Evolutionary conservation across 1,284 basidiomycete genomes (phyloP), one percentile per base, ranked within the genome.

Genomic region (Cryptococcus hybrid): DNA sequence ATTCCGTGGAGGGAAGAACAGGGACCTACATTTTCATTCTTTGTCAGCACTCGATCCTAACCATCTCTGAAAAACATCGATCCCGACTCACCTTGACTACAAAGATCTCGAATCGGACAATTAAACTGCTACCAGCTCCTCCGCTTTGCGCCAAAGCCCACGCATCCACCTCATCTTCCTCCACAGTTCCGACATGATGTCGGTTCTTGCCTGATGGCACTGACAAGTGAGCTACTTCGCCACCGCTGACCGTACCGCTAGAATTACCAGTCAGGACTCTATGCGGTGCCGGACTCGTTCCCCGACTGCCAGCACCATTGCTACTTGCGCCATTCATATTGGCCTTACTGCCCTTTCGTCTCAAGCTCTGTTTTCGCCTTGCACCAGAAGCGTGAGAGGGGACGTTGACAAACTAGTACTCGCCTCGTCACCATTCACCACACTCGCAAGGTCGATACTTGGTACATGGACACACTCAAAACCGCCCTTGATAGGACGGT

Each of bases 391-490:
- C 37, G 5, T 52, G 36, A 7, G 56, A 39, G 2, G 55, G 51
- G 3, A 63, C 63, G 24, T 52, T 12, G 60, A 49, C 37, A 67
- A 51, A 15, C 62, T 60, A 34, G 63, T 66, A n/a, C 52, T 61
- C 34, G 66, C 72, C 59, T 74, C 72, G 51, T 75, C 75, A n/a
- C 71, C 73, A 52, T 77, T 65, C 18, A 75, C 66, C n/a, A 92
- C 82, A 38, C 88, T 88, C 5, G 87, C 82, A 7, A 95, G 79
- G 74, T 95, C 92, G 73, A 98, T 95, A 34, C 90, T 92, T 0
- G 95, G 95, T 51, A 90, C 80, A 74, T 98, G 93, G 30, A 95
- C 88, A 78, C 95, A 99, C 75, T 98, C 95, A 74, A 94, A 99
- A 0, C 95, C 95, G 55, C 86, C 84, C 74, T 87, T 89, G 67